Evolutionary conservation across 768 basidiomycete species (phyloP).

Genomic region (Podaxis mareebaensis): DNA sequence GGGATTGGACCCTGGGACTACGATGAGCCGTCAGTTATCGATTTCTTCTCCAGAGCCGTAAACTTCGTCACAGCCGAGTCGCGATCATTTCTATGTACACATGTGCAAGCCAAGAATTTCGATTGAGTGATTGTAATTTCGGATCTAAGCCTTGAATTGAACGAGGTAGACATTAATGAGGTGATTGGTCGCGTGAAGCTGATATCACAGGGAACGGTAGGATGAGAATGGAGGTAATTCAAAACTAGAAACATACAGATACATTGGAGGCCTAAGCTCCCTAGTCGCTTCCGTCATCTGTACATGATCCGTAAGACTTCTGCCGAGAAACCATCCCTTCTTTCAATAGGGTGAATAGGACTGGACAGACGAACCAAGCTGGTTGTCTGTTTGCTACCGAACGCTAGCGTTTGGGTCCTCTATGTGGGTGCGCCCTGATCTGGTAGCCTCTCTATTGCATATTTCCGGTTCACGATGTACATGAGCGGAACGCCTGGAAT

Average conservation of each 20-base stretch:
- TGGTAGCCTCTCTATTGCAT: conserved; percentile 93
- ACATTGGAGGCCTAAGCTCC: neutral
- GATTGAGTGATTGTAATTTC: too few relatives aligned
- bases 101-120: too few relatives aligned
- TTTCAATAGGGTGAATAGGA: neutral
- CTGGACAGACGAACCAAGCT: neutral
- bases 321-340: neutral
- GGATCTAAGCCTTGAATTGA: too few relatives aligned
- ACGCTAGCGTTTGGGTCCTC: conserved; percentile 1
- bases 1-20: too few relatives aligned
- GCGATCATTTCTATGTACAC: too few relatives aligned
- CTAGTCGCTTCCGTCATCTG: neutral
- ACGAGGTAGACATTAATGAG: too few relatives aligned
- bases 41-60: too few relatives aligned
- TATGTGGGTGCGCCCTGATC: conserved; percentile 86
- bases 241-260: neutral
- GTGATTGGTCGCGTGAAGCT: neutral
- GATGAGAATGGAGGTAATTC: neutral
- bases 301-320: neutral
- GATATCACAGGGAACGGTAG: neutral
- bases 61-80: too few relatives aligned
- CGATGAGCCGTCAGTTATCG: too few relatives aligned
- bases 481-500: conserved; percentile 93
- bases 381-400: neutral
- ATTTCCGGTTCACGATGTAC: conserved; percentile 92